Conservation (phyloP, 495 filamentous ascomycete genomes). For the Penicillium daleae region DNA sequence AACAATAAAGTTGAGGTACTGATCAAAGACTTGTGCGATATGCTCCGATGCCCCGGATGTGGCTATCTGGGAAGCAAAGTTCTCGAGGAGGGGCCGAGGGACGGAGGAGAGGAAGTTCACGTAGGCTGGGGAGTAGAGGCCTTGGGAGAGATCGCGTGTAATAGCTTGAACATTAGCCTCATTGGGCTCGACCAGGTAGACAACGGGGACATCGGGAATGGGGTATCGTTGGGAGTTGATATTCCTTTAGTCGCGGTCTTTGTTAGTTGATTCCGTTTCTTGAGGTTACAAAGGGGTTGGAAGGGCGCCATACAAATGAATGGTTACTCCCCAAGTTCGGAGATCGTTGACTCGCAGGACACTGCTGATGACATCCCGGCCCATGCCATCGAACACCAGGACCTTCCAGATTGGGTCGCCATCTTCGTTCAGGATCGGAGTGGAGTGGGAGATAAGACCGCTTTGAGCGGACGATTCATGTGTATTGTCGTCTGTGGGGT, state of each 20-base stretch:
- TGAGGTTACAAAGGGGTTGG: neutral
- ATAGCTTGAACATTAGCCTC: conserved; percentile 78
- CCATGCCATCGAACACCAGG: conserved; percentile 69
- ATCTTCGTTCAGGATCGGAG: conserved; percentile 83
- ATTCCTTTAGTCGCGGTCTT: conserved; percentile 55
- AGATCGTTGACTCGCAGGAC: conserved; percentile 93
- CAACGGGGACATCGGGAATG: conserved; percentile 94
- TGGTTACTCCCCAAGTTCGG: conserved; percentile 90
- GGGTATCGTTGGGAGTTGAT: conserved; percentile 81
- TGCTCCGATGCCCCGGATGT: conserved; percentile 80
- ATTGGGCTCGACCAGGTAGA: conserved; percentile 94
- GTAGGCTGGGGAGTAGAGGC: conserved; percentile 91
- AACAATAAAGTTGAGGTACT: conserved; percentile 97
- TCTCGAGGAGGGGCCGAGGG: conserved; percentile 88
- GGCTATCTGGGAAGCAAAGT: conserved; percentile 89
- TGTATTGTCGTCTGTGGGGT: conserved; percentile 56
- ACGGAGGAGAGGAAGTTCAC: conserved; percentile 98
- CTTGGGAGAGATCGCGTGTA: conserved; percentile 82
- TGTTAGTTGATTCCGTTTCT: conserved; percentile 19
- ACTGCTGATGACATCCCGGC: conserved; percentile 85
- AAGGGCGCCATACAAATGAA: conserved; percentile 72
- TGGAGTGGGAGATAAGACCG: conserved; percentile 65
- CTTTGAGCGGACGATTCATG: conserved; percentile 58
- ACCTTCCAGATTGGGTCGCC: conserved; percentile 84
- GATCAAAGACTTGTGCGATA: conserved; percentile 92